These are phyloP conservation scores for Aspergillus nidulans DNA, from an alignment of 495 filamentous ascomycete species.

Conservation along the genomic window DNA sequence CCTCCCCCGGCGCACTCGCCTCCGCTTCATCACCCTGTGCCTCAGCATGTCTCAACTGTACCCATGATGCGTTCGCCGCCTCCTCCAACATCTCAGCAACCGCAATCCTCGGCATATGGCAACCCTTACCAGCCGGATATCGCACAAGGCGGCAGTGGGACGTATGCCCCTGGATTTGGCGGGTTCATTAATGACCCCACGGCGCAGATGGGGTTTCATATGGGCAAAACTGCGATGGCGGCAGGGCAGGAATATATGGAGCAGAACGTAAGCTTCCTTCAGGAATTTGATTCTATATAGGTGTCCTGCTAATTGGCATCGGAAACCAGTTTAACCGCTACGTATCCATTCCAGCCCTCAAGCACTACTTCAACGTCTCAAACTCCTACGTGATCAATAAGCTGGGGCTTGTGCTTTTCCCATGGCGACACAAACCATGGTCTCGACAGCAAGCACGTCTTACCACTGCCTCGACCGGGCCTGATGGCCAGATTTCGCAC, in stretches of 20 bases:
- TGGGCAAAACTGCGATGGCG: slow-evolving; percentile 84
- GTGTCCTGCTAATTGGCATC: slow-evolving; percentile 9
- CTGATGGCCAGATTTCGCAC: slow-evolving; percentile 54
- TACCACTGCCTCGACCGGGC: slow-evolving; percentile 49
- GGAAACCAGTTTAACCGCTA: slow-evolving; percentile 76
- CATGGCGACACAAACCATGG: slow-evolving; percentile 97
- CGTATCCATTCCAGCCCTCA: slow-evolving; percentile 85
- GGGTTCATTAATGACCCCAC: slow-evolving; percentile 93
- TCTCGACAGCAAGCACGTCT: slow-evolving; percentile 64
- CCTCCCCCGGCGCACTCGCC: slow-evolving; percentile 78
- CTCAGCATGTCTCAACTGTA: slow-evolving; percentile 97
- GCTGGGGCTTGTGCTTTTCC: slow-evolving; percentile 86
- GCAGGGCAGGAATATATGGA: slow-evolving; percentile 91
- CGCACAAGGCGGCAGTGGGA: slow-evolving; percentile 46
- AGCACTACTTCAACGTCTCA: slow-evolving; percentile 96
- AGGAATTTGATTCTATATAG: background rate
- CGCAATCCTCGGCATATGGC: slow-evolving; percentile 63
- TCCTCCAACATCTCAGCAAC: slow-evolving; percentile 71
- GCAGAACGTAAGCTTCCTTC: slow-evolving; percentile 63
- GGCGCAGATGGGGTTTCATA: slow-evolving; percentile 93
- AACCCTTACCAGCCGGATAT: slow-evolving; percentile 64
- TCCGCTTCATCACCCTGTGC: slow-evolving; percentile 95
- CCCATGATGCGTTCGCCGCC: slow-evolving; percentile 98
- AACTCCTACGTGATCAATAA: slow-evolving; percentile 87
- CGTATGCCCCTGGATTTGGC: slow-evolving; percentile 69